Percentiles rank a stretch among this genome's conserved stretches.
Evolutionary conservation across 768 basidiomycete species (phyloP).

Genomic region (Boletus rubescentipes): DNA sequence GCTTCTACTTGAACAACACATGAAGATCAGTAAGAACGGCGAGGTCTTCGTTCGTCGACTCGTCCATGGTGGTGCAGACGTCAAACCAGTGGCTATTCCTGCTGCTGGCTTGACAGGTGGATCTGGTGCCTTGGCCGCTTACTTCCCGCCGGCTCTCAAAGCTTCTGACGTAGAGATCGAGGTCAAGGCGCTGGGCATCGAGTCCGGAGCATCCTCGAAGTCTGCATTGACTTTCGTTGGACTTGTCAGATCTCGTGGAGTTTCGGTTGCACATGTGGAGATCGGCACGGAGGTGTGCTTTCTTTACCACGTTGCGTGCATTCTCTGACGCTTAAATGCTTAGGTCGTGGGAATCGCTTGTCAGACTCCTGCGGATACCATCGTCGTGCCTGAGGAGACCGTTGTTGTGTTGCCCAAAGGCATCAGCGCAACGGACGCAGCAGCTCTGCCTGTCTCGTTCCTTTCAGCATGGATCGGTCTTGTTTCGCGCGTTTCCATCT

Average conservation of each 20-base stretch:
- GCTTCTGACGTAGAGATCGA: constrained; percentile 21
- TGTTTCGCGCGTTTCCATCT: constrained; percentile 16
- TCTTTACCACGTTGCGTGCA: neutral
- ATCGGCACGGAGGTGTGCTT: constrained; percentile 9
- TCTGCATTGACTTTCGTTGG: constrained; percentile 21
- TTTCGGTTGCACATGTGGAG: constrained; percentile 1
- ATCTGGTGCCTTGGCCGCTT: constrained; percentile 16
- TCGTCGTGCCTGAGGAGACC: constrained; percentile 15
- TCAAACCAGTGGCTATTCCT: constrained; percentile 15
- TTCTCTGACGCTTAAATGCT: neutral
- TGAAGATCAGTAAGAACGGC: constrained; percentile 28
- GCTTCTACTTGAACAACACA: constrained; percentile 28
- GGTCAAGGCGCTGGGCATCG: constrained; percentile 15
- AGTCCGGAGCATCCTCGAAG: constrained; percentile 1
- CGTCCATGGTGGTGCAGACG: constrained; percentile 25
- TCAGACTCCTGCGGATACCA: constrained; percentile 14
- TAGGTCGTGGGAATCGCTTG: constrained; percentile 22
- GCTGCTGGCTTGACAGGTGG: constrained; percentile 13
- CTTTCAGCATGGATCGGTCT: constrained; percentile 31
- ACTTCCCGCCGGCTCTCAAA: constrained; percentile 18
- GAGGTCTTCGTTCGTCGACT: constrained; percentile 30
- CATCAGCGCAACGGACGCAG: constrained; percentile 17
- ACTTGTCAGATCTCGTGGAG: constrained; percentile 17
- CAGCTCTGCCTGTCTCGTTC: constrained; percentile 21
- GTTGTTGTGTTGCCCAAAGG: constrained; percentile 16